Conservation (phyloP, 2,329 filamentous ascomycete species). For the Xylariales sp. region DNA sequence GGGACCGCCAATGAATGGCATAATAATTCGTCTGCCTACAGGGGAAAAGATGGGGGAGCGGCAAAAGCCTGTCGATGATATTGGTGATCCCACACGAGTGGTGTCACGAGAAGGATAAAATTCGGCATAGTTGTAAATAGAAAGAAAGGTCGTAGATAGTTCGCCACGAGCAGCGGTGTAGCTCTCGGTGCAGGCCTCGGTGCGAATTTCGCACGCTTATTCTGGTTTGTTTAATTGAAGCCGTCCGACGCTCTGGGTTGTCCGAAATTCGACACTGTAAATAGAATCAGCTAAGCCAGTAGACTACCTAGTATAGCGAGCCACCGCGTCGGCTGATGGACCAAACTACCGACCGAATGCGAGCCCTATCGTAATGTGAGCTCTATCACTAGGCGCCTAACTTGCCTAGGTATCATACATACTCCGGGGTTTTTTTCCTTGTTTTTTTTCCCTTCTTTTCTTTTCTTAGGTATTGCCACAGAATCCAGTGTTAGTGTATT, state of each 20-base stretch:
- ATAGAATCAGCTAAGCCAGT: background rate
- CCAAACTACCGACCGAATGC: no score
- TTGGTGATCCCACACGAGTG: slow-evolving; percentile 21
- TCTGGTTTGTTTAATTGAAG: background rate
- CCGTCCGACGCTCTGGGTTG: background rate
- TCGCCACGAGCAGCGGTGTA: background rate
- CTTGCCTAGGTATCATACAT: no score
- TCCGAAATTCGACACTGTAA: slow-evolving; percentile 3
- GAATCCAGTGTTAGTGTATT: background rate
- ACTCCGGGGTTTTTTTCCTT: no score
- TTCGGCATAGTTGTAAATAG: background rate
- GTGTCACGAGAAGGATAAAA: slow-evolving; percentile 9
- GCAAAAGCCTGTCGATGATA: slow-evolving; percentile 18
- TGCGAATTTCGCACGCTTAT: background rate
- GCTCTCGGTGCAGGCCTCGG: background rate
- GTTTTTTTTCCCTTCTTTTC: no score
- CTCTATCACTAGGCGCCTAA: no score
- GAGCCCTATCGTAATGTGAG: no score
- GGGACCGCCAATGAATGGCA: slow-evolving; percentile 20
- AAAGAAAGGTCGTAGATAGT: background rate
- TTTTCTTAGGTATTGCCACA: no score
- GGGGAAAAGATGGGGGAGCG: background rate
- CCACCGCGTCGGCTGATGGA: no score
- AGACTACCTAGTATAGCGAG: no score
- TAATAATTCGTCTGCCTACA: slow-evolving; percentile 31